Evolutionary conservation across 345 rosid genomes (phyloP), one percentile per base, ranked within the genome.

Genomic region (Lagerstroemia speciosa): DNA sequence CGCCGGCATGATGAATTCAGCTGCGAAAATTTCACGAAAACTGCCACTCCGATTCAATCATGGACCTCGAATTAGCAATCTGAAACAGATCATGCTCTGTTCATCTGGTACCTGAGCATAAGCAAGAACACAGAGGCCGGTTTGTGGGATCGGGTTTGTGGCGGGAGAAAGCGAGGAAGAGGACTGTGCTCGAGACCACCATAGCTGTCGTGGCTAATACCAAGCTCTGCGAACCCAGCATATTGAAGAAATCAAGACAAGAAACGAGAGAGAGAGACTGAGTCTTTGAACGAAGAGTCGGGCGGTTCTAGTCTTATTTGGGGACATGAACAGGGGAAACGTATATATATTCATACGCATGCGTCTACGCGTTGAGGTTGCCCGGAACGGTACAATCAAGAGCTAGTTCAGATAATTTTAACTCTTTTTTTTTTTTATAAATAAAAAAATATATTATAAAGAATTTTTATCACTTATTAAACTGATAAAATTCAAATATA

Each of bases 181-280:
- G 77, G 34, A 84, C 83, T 30, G 98, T 88, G 75, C 79, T 84
- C 30, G 98, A 90, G 71, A 92, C 87, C 5, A 80, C 87, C 91
- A 92, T 88, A 68, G 92, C 95, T 0, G 74, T 65, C 0, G 96
- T 83, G 10, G 91, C 98, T 31, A 92, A 72, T 27, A 88, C 89
- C 64, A 92, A 45, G 16, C 48, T 30, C 45, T 64, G 36, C 31
- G 69, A 38, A 36, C 32, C 48, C 50, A 32, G 27, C n/a, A 38
- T 27, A 33, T n/a, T n/a, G 60, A 27, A 3, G 67, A 57, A 29
- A 31, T 9, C 29, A 10, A 40, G 30, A 62, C 34, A 32, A 11
- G 30, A 34, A 38, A 30, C 46, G 33, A 27, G 48, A 62, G 58
- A 16, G 30, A 22, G 17, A 69, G 67, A 38, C n/a, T 16, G 41